phyloP scores from a whole-genome alignment of 345 rosid genomes.

The Salix viminalis region DNA sequence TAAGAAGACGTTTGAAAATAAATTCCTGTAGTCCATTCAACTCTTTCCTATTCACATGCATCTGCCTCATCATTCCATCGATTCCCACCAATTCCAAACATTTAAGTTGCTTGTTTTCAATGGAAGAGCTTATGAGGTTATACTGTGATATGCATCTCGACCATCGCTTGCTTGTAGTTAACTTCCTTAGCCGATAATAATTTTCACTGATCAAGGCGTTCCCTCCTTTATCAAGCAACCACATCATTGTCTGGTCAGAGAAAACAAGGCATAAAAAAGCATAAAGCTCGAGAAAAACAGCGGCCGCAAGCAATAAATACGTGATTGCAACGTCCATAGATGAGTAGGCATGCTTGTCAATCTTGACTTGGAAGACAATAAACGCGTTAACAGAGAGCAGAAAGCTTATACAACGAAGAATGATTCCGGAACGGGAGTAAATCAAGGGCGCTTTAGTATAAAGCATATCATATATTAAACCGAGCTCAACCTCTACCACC shows the following conservation, averaged over 20 bases:
- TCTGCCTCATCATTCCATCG: neutral
- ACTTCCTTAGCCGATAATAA: neutral
- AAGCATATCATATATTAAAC: constrained; percentile 38
- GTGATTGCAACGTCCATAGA: constrained; percentile 26
- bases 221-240: neutral
- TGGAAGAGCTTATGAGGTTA: constrained; percentile 5
- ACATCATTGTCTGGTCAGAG: constrained; percentile 11
- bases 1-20: too few relatives aligned
- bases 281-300: constrained; percentile 27
- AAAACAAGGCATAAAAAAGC: neutral
- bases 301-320: constrained; percentile 32
- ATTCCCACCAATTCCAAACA: neutral
- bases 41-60: too few relatives aligned
- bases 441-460: constrained; percentile 33
- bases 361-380: constrained; percentile 4
- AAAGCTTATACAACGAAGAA: constrained; percentile 11
- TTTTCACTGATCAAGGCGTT: rapidly evolving
- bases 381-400: constrained; percentile 10
- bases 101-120: neutral
- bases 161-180: constrained; percentile 9
- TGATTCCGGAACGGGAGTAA: constrained; percentile 12
- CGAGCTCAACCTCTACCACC: constrained; percentile 37
- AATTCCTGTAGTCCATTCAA: rapidly evolving
- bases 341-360: neutral
- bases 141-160: constrained; percentile 15